Percentiles rank a stretch among this genome's conserved stretches.
phyloP scores from a whole-genome alignment of 1,284 basidiomycete species.

The Naganishia sp. region DNA sequence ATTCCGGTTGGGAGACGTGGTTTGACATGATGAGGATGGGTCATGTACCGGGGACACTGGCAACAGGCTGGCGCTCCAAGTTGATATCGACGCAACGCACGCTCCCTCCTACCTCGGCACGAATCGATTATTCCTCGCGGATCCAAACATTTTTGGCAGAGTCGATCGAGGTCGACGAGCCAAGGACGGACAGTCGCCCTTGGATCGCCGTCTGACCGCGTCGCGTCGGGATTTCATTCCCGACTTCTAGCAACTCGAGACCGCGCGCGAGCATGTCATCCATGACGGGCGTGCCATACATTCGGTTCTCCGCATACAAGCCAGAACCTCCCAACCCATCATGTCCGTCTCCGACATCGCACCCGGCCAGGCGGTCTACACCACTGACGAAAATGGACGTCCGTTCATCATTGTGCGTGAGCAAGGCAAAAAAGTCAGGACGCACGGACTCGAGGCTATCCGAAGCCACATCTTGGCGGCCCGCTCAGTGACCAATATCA shows the following conservation, averaged over 20 bases:
- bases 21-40: conserved; percentile 14
- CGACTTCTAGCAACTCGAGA: neutral
- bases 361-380: conserved; percentile 70
- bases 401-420: conserved; percentile 96
- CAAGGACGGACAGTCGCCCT: neutral
- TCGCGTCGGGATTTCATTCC: conserved; percentile 12
- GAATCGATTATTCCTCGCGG: conserved; percentile 17
- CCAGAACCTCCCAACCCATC: conserved; percentile 1
- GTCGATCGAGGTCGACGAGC: neutral
- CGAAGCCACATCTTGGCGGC: conserved; percentile 96
- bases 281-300: no score
- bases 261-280: no score
- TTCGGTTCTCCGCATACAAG: neutral
- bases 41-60: neutral
- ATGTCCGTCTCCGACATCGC: conserved; percentile 43
- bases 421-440: conserved; percentile 90
- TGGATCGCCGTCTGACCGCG: neutral
- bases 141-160: conserved; percentile 5
- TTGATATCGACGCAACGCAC: neutral
- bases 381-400: conserved; percentile 77
- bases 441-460: conserved; percentile 93
- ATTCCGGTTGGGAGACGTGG: conserved; percentile 23
- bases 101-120: no score
- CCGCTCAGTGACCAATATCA: conserved; percentile 78
- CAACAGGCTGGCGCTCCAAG: neutral